Evolutionary conservation across 2,329 filamentous ascomycete species (phyloP), one percentile per base, ranked within the genome.

Genomic region (Paraphoma chrysanthemicola): DNA sequence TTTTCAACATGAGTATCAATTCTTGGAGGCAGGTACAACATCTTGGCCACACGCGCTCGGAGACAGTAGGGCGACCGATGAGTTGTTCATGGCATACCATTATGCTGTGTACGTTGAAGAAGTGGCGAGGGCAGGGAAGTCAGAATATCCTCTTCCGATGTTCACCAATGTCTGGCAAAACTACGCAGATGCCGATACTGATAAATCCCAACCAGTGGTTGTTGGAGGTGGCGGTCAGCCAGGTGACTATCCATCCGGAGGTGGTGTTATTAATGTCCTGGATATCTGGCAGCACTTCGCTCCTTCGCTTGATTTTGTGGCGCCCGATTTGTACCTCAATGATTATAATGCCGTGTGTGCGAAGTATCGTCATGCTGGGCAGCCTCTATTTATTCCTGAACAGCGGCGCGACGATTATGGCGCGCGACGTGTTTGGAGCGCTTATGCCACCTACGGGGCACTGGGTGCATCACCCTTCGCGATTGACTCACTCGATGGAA

Each of bases 311-410:
- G 79, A 81, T 44, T 76, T 82, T n/a, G 64, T 82, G 9, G 71
- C 77, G 0, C 81, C 81, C 0, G 81, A 82, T 23, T 17, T 82
- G 2, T 82, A 82, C 56, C 73, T 82, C 14, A 77, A 81, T 59
- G 74, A 81, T 44, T 82, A 82, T 57, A 70, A 76, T 30, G 61
- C 54, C 0, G 73, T 78, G 0, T 83, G 81, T 49, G 60, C 57
- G 8, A 71, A 77, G 16, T 83, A 82, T 56, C 63, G 72, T 2
- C 78, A 80, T 39, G 66, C 73, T 4, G 66, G 71, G 18, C 78
- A 81, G 54, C 75, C 80, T 0, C 70, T 83, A 0, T 82, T 83
- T 56, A 82, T 83, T 30, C 81, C 81, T 0, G 81, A 83, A 67
- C 81, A 83, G 58, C 71, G 81, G 4, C 73, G 81, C 12, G 81